Conservation (phyloP, 208 protist species). For the Leishmania lainsoni region DNA sequence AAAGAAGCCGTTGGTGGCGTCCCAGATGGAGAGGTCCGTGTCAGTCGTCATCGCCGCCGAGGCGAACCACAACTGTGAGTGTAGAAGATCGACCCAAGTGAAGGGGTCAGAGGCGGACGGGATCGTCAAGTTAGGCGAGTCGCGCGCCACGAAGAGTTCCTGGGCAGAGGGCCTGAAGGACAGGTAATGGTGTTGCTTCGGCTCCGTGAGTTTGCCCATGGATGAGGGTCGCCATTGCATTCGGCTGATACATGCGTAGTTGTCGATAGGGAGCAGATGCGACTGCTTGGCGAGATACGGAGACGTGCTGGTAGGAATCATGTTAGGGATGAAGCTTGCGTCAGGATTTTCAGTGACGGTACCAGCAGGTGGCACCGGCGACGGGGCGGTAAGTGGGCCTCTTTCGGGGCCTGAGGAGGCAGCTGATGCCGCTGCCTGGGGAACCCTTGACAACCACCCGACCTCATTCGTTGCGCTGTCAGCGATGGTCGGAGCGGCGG, state of each 20-base stretch:
- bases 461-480: neutral
- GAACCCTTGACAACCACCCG: neutral
- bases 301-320: conserved; percentile 9
- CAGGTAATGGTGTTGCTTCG: conserved; percentile 37
- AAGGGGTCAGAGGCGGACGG: neutral
- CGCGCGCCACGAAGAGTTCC: conserved; percentile 14
- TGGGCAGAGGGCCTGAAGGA: conserved; percentile 32
- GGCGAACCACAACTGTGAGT: conserved; percentile 83
- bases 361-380: neutral
- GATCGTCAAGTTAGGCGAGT: neutral
- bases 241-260: conserved; percentile 59
- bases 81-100: conserved; percentile 41
- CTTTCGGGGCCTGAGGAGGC: neutral
- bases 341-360: neutral
- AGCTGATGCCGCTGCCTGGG: neutral
- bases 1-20: conserved; percentile 64
- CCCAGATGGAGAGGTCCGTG: conserved; percentile 77
- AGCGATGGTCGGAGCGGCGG: neutral
- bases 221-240: conserved; percentile 70
- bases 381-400: neutral
- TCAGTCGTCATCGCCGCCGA: conserved; percentile 59
- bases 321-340: neutral
- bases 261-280: conserved; percentile 65
- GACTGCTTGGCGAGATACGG: conserved; percentile 40
- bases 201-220: conserved; percentile 22